Evolutionary conservation across 768 basidiomycete genomes (phyloP), one percentile per base, ranked within the genome.

Genomic region (Tricholoma saponaceum): DNA sequence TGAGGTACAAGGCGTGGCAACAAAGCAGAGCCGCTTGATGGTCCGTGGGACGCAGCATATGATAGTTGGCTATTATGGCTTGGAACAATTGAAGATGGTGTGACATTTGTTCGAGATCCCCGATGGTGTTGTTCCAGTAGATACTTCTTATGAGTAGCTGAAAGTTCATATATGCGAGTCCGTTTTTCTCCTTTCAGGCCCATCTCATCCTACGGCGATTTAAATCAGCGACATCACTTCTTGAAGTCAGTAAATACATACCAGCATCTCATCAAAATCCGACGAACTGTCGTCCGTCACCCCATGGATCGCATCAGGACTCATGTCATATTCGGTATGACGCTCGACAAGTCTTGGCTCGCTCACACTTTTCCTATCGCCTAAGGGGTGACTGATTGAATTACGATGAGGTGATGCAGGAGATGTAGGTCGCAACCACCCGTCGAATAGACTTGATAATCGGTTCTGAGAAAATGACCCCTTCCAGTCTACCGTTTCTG

Each of bases 121-220:
- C 70, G n/a, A n/a, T n/a, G 78, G 44, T 82, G 77, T 64, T 88
- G 85, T 28, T 79, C 76, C 23, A 92, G 72, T 1, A 95, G 70
- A 55, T 84, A 85, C 49, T 77, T 79, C 72, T 90, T 90, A 66
- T 86, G 83, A 54, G 85, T 81, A 2, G 68, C 55, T 0, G 89
- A 70, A 8, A 95, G 71, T 4, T 78, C 69, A 55, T 82, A 75
- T 85, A 94, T 87, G 1, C 76, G 79, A 2, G 72, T 73, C 37
- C 89, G 81, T 60, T 83, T 82, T 1, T 82, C 79, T n/a, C 84
- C 89, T 67, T 89, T 90, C 57, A 94, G 63, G 8, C 83, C 89
- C 18, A 94, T 69, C 10, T 86, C 81, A 59, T 90, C 83, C 92
- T 94, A 55, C n/a, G 41, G 12, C 41, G 44, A 52, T 12, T 18